A percentile compares a stretch with the other conserved stretches of the same genome.
Conservation (phyloP, 2,329 filamentous ascomycete genomes). For the Capronia americana region DNA sequence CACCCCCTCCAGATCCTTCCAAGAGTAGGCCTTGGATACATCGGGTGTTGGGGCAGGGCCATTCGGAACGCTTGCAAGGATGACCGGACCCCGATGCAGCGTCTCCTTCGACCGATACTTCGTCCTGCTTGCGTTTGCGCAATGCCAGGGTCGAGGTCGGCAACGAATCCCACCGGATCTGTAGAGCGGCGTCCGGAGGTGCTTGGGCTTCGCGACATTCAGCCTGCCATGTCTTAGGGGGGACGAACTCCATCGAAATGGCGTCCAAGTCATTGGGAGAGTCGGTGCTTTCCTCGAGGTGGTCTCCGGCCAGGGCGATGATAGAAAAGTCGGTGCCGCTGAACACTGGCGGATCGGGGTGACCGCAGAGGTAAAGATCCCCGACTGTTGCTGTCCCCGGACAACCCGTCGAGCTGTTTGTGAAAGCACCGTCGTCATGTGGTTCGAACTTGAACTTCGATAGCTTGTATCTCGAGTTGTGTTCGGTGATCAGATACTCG, state of each 20-base stretch:
- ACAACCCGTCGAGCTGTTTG: neutral
- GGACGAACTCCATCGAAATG: neutral
- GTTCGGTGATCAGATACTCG: neutral
- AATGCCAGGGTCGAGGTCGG: neutral
- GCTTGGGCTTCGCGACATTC: neutral
- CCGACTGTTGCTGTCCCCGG: neutral
- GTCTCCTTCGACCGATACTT: neutral
- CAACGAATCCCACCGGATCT: neutral
- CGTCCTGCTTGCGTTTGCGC: neutral
- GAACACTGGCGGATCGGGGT: conserved; percentile 1
- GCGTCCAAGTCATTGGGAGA: neutral
- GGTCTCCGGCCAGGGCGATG: neutral
- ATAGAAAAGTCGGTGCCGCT: neutral
- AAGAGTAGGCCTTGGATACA: neutral
- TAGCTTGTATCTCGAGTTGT: neutral
- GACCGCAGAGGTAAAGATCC: neutral
- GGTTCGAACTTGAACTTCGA: neutral
- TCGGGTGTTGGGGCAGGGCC: neutral
- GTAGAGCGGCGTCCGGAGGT: neutral
- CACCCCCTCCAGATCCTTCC: neutral
- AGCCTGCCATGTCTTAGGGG: neutral
- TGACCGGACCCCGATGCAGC: neutral
- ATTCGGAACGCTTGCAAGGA: neutral
- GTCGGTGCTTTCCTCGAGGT: neutral
- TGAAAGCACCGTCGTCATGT: neutral